These are phyloP conservation scores for Cladophialophora exuberans DNA, from an alignment of 2,329 filamentous ascomycete genomes.

Conservation along the genomic window DNA sequence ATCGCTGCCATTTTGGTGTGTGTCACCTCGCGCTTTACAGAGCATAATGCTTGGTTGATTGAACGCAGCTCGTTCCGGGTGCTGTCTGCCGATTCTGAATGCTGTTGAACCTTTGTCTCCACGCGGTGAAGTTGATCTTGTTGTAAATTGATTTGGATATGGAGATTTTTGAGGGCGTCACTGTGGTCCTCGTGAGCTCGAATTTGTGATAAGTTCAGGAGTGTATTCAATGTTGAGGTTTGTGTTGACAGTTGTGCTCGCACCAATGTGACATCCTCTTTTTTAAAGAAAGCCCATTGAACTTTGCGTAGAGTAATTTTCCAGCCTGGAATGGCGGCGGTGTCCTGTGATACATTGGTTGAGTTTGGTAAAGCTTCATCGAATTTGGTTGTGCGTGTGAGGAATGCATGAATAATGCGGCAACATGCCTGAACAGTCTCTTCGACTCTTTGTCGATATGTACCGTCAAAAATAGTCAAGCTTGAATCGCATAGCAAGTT, in stretches of 20 bases:
- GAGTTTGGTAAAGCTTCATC: background rate
- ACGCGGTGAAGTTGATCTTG: background rate
- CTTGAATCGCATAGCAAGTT: background rate
- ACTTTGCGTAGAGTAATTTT: background rate
- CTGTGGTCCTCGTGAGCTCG: background rate
- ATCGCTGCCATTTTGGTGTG: background rate
- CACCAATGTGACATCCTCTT: background rate
- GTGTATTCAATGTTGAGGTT: background rate
- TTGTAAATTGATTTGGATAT: background rate
- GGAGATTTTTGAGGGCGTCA: background rate
- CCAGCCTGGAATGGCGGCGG: background rate
- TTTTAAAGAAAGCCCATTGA: background rate
- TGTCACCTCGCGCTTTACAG: background rate
- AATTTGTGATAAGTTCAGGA: background rate
- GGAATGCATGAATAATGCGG: background rate
- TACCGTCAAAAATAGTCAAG: background rate
- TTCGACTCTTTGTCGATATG: background rate
- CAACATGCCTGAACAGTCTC: background rate
- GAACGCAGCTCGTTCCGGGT: background rate
- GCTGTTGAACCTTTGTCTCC: background rate
- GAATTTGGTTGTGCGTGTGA: background rate
- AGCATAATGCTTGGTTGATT: background rate
- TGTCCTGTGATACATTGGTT: background rate
- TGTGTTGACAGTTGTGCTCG: background rate
- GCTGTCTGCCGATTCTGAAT: background rate